Base-by-base conservation (phyloP, 352 stramenopile species). In the Aphanomyces stellatus region DNA sequence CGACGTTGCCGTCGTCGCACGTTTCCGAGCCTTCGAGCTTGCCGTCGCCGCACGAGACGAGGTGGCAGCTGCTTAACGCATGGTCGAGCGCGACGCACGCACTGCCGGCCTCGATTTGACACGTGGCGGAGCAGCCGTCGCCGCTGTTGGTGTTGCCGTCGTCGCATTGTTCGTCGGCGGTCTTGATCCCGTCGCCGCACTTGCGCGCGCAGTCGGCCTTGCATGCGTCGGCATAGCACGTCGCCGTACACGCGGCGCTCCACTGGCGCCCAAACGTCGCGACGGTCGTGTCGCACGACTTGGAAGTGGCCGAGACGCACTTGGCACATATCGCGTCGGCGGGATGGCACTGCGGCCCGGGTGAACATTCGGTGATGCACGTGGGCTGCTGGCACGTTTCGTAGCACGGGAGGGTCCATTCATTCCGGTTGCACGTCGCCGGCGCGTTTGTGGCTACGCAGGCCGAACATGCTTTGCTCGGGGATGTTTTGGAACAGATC, bases 121-220 rank as follows among this genome's bases (percentile, higher is more conserved):
- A 75, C 17, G 55, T 59, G 2, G 35, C n/a, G 7, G 60, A 62
- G 56, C 71, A 75, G 28, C 71, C 71, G 48, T 75, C 71, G 51
- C 60, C 61, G 35, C 17, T 51, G 28, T 56, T 51, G n/a, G 35
- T 33, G 51, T 75, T 75, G 33, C 71, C 71, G 40, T 75, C 71
- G 56, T 75, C 71, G 28, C 71, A 75, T 19, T 53, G 57, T 27
- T 75, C 71, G 34, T 65, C 71, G 1, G 67, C 53, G 13, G 65
- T 69, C 35, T 69, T 65, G 31, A 64, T 42, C 25, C 66, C 71
- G 51, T 75, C 62, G 31, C 71, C 71, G 56, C 71, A 75, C 15
- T 67, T 28, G 49, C 60, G 60, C 17, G 57, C 57, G 60, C 60
- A 67, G 2, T 67, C 28, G 17, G 48, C 15, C 13, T 42, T 11